phyloP scores from a whole-genome alignment of 805 yeast species.

The Teunomyces aglyptinius region DNA sequence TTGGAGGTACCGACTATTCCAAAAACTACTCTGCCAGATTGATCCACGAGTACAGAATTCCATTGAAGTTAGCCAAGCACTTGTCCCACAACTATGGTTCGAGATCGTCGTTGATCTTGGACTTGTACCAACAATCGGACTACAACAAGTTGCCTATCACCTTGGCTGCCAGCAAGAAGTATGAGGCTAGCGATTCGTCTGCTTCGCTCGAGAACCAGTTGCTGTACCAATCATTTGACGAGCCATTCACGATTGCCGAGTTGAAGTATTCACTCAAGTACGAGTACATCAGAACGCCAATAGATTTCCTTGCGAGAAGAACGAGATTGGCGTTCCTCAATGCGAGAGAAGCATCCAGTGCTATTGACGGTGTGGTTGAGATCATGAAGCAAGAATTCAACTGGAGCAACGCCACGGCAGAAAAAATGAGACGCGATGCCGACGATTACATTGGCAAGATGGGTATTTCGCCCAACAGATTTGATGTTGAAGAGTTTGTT shows the following conservation, averaged over 20 bases:
- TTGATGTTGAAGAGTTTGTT: conserved; percentile 17
- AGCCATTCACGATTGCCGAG: conserved; percentile 91
- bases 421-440: conserved; percentile 51
- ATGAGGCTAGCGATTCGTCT: conserved; percentile 26
- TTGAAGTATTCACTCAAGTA: conserved; percentile 74
- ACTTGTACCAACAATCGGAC: conserved; percentile 50
- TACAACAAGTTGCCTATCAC: conserved; percentile 63
- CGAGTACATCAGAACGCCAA: conserved; percentile 85
- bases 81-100: conserved; percentile 87
- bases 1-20: conserved; percentile 83
- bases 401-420: conserved; percentile 66
- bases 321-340: conserved; percentile 89
- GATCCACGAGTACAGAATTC: conserved; percentile 72
- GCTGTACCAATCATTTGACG: conserved; percentile 54
- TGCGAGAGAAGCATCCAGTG: conserved; percentile 74
- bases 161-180: conserved; percentile 43
- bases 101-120: conserved; percentile 74
- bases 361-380: conserved; percentile 82
- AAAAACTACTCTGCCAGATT: conserved; percentile 72
- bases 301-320: conserved; percentile 90
- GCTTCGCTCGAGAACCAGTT: conserved; percentile 34
- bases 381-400: conserved; percentile 76
- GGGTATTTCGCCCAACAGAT: conserved; percentile 41
- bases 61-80: conserved; percentile 75
- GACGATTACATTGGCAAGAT: conserved; percentile 59